Evolutionary conservation across 345 rosid species (phyloP), one percentile per base, ranked within the genome.

Genomic region (Camelina laxa): DNA sequence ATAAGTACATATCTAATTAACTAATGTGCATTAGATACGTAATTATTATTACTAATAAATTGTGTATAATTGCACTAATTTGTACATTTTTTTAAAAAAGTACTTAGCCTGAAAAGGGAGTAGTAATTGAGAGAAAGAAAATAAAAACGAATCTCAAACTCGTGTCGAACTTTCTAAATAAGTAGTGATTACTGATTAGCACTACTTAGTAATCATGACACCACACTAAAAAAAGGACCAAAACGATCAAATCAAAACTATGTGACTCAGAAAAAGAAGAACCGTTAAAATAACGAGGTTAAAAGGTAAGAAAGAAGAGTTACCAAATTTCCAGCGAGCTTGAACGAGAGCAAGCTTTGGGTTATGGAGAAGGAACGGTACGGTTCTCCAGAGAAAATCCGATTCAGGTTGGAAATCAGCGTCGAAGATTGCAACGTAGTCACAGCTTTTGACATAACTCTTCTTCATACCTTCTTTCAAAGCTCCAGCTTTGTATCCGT

Each of bases 361-460:
- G 84, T 94, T 94, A 73, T 87, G 91, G 36, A 79, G 75, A 2
- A 94, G 88, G 53, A 84, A 95, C 10, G 99, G 99, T 19, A 95
- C 74, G 80, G 97, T 85, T 15, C 93, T 89, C 91, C 93, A 86
- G 0, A 95, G 90, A 73, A 72, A 95, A 72, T 95, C 96, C 4
- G 99, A 90, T 35, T 95, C 99, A 0, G 99, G 99, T 66, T 95
- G 99, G 70, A 95, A 95, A 85, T 95, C 99, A 2, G 99, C 99
- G 62, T 95, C 99, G 67, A 95, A 87, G 56, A 95, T 95, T 58
- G 89, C 97, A 0, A 95, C 99, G 56, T 78, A 88, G 69, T 95
- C 99, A 49, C 97, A 95, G 27, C 76, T 73, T 49, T 90, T 92
- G 13, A 86, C 97, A 79, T 95, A 95, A 74, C 91, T 85, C 36